A percentile compares a stretch with the other conserved stretches of the same genome.
These are phyloP conservation scores for Cladosporium sp. DNA, from an alignment of 2,329 filamentous ascomycete species.

Conservation along the genomic window DNA sequence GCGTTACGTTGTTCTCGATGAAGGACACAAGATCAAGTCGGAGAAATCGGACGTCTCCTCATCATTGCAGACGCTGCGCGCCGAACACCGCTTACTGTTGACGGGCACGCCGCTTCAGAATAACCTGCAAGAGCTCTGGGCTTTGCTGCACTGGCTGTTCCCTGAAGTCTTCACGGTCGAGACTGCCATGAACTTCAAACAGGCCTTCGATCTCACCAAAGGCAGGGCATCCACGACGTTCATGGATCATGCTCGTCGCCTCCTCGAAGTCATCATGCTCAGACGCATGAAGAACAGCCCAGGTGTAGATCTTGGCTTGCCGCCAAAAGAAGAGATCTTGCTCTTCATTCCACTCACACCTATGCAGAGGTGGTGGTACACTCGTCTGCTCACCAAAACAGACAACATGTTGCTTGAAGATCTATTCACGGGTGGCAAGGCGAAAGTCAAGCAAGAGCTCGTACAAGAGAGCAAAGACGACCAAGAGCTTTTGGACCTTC, in stretches of 20 bases:
- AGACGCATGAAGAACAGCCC: constrained; percentile 54
- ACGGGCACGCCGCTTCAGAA: constrained; percentile 57
- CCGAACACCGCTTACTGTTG: constrained; percentile 47
- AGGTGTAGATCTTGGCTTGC: constrained; percentile 51
- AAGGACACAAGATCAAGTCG: constrained; percentile 52
- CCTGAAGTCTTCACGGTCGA: constrained; percentile 53
- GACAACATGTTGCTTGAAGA: constrained; percentile 49
- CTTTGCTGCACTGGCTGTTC: constrained; percentile 53
- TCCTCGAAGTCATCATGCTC: constrained; percentile 56
- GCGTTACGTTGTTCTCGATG: constrained; percentile 50
- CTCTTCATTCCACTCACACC: constrained; percentile 55
- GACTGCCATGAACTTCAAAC: constrained; percentile 48
- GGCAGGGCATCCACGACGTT: constrained; percentile 51
- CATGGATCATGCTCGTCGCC: constrained; percentile 47
- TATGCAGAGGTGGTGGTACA: constrained; percentile 56
- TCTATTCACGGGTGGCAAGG: constrained; percentile 45
- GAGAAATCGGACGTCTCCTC: constrained; percentile 40
- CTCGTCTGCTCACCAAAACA: constrained; percentile 50
- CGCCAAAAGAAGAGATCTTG: constrained; percentile 53
- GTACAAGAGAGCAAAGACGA: constrained; percentile 34
- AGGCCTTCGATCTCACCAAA: constrained; percentile 52
- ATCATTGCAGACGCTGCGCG: constrained; percentile 39
- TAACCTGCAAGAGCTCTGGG: constrained; percentile 54
- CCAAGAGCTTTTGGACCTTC: neutral
- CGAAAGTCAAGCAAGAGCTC: constrained; percentile 39